Base-by-base conservation (phyloP, 1,139 yeast genomes). In the Debaryomyces psychrophilus region DNA sequence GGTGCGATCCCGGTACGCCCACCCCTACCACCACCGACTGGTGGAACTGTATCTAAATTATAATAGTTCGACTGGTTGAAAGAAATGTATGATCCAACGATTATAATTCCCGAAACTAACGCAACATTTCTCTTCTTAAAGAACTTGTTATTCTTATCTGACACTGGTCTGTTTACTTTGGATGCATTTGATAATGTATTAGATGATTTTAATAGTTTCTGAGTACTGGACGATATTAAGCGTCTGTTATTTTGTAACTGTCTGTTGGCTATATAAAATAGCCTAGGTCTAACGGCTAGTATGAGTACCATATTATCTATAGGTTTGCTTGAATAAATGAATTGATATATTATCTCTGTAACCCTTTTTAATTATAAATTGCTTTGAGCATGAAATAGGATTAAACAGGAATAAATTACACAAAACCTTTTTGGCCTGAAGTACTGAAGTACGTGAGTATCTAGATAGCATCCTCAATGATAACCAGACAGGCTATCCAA, bases 71-170 rank as follows among this genome's bases (percentile, higher is more conserved):
- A 62, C 53, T 68, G 77, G 50, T 67, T 71, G 53, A 75, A 69
- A 3, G 75, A 59, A 29, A 75, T 65, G 50, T 71, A 75, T 6
- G 77, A 69, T 4, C 79, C 79, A 23, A 75, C 73, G n/a, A 74
- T 69, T 37, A 75, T 66, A 43, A 74, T 57, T 17, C 79, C 79
- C n/a, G 77, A 69, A 1, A 73, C 68, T 5, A 73, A 57, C 2
- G 79, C 79, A 37, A 73, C 76, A 45, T 65, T 67, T 29, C 69
- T 64, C 48, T 61, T 68, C 43, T 65, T 61, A 43, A 62, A 47
- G 25, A 48, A 48, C 48, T 51, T 54, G 27, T 46, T 42, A 37
- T 43, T 45, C 37, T 48, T 57, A 14, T 46, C 31, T 25, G 46
- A 39, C 17, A 45, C 36, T 28, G 18, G 37, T 22, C 43, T 45